Evolutionary conservation across 306 rosid genomes (phyloP), one percentile per base, ranked within the genome.

Genomic region (Betula pendula): DNA sequence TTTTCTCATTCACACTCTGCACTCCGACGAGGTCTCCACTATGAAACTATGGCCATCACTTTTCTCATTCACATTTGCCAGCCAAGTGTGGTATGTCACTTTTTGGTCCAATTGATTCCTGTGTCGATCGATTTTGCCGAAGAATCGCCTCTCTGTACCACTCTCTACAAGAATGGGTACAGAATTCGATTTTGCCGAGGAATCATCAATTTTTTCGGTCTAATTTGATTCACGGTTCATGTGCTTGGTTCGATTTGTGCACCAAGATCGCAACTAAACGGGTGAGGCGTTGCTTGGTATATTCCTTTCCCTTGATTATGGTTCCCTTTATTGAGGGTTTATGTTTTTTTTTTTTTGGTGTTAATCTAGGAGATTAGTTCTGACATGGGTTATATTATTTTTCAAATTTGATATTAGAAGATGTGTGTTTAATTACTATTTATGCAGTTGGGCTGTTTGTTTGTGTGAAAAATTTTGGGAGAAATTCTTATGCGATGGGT

Each of bases 111-210:
- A n/a, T n/a, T n/a, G n/a, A 81, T 94, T 75, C 97, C 85, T 7
- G 96, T 94, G 2, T 81, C 89, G 0, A 76, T 89, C 35, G 88
- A 91, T 75, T 90, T 79, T 51, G 87, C 85, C 25, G 79, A 85
- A 59, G 84, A 83, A 7, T 94, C 97, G 68, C 88, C 93, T 63
- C 89, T 90, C 4, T 90, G 98, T 78, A 94, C 98, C 31, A 85
- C 89, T 42, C 86, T 94, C 19, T 66, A 85, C 62, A 91, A 84
- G 79, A 88, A 83, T 51, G 97, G 93, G 62, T 6, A 90, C 45
- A 85, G 80, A 45, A 74, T 94, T 78, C 85, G 90, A 60, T 29
- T 29, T 29, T 29, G 33, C 33, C 33, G 33, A 29, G 2, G 33
- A 29, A 29, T 29, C 33, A 2, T 29, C 33, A 29, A 29, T 29